Evolutionary conservation across 306 rosid genomes (phyloP), one percentile per base, ranked within the genome.

Genomic region (Senna tora): DNA sequence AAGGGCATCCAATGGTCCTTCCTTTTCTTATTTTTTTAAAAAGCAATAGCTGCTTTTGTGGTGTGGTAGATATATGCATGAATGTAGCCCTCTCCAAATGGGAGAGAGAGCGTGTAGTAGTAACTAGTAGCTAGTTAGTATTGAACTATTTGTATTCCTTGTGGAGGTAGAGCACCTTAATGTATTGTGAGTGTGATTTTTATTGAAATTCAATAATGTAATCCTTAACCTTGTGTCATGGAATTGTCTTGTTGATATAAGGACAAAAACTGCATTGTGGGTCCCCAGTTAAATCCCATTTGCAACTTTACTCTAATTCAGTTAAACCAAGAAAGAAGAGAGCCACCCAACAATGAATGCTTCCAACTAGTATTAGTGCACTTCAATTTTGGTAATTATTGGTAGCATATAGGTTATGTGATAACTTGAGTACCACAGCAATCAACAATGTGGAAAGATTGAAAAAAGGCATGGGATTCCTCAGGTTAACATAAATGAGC

Each of bases 31-130:
- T 39, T 74, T 38, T 58, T 32, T 25, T 25, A 25, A 14, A 14
- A 58, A 32, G 64, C 43, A 32, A 28, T 56, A 32, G 6, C n/a
- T 30, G 63, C 20, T 22, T 68, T 36, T 45, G 82, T 36, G 53
- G 16, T 53, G 74, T 67, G 82, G 69, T 33, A 73, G 19, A 74
- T 57, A 25, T 25, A 25, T 25, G 30, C 30, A 25, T 1, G 30
- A 1, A 25, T 1, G 80, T 76, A 76, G 96, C 95, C 95, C 81
- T 83, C 96, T 91, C 88, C 94, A 78, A 92, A 85, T 67, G 45
- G 91, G 95, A 89, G 96, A 81, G 92, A 84, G 96, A 86, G 98
- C 88, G 80, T 77, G 22, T 36, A 65, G 66, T 65, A 47, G 55
- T n/a, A 58, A 32, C 22, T 32, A 58, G 42, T 2, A 30, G 30